Evolutionary conservation across 306 rosid genomes (phyloP).

Genomic region (Crotalaria pallida): DNA sequence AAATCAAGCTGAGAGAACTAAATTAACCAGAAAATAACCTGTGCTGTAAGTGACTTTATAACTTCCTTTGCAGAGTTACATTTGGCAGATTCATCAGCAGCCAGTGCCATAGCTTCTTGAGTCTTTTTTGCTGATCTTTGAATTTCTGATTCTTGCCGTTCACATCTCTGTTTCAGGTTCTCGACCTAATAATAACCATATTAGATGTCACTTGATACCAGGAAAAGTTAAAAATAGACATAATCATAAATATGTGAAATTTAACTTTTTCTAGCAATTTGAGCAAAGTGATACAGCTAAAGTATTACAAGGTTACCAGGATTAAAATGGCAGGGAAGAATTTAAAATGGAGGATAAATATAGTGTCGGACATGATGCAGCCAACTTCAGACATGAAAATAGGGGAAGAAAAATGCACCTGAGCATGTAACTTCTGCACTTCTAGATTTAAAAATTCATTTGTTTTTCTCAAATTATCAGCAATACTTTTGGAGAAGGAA

Average conservation of each 20-base stretch:
- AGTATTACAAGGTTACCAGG: not conserved
- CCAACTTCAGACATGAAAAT: not conserved
- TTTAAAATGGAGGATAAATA: not conserved
- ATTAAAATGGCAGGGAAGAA: not conserved
- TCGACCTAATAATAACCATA: conserved; percentile 56
- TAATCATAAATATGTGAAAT: not conserved
- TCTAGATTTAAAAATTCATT: conserved; percentile 86
- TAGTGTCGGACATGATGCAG: not conserved
- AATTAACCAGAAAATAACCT: conserved; percentile 48
- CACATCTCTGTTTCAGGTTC: conserved; percentile 69
- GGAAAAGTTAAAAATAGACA: not conserved
- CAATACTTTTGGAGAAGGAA: conserved; percentile 73
- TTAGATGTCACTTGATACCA: conserved; percentile 20
- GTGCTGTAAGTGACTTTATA: conserved; percentile 82
- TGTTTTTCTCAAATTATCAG: conserved; percentile 84
- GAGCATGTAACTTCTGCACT: conserved; percentile 65
- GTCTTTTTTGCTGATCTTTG: conserved; percentile 70
- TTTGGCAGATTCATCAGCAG: conserved; percentile 83
- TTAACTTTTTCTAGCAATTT: not conserved
- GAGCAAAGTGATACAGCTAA: not conserved
- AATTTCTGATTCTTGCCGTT: conserved; percentile 80
- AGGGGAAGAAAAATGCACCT: conserved; percentile 45
- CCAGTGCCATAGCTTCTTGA: conserved; percentile 72
- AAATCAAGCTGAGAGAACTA: conserved; percentile 14
- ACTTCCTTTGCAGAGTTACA: conserved; percentile 91